Percentiles rank a stretch among this genome's conserved stretches.
Evolutionary conservation across 2,329 filamentous ascomycete species (phyloP).

Genomic region (Cladosporium oxysporum): DNA sequence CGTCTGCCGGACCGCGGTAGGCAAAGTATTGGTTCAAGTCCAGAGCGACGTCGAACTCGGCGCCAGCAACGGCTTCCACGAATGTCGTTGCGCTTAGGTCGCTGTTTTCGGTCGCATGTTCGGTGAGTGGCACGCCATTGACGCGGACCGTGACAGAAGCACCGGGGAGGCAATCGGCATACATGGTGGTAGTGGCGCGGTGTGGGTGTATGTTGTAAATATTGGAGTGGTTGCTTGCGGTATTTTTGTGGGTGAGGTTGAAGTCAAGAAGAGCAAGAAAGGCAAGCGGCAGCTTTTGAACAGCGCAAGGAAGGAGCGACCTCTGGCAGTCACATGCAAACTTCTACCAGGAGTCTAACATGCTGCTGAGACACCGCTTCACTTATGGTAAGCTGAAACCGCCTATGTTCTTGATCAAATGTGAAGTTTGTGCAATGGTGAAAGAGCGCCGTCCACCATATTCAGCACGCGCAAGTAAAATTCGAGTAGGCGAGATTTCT

Average conservation of each 20-base stretch:
- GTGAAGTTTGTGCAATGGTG: background rate
- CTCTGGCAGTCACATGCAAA: background rate
- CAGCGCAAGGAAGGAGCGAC: background rate
- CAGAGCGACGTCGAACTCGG: slow-evolving; percentile 22
- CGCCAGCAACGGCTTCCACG: slow-evolving; percentile 25
- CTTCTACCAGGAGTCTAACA: background rate
- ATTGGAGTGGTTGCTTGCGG: background rate
- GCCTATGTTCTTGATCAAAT: background rate
- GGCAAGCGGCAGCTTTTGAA: background rate
- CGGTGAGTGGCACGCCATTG: slow-evolving; percentile 15
- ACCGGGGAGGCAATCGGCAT: slow-evolving; percentile 8
- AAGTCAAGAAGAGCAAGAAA: background rate
- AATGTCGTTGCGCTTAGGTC: slow-evolving; percentile 19
- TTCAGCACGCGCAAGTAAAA: background rate
- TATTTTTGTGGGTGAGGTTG: background rate
- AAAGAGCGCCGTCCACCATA: background rate
- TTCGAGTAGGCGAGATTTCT: background rate
- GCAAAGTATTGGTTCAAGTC: background rate
- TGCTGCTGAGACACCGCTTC: background rate
- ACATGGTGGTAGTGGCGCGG: background rate
- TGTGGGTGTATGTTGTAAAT: background rate
- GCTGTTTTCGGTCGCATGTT: slow-evolving; percentile 24
- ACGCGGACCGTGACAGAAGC: slow-evolving; percentile 22
- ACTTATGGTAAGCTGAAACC: background rate
- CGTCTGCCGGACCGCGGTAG: slow-evolving; percentile 11